Evolutionary conservation across 345 rosid species (phyloP), one percentile per base, ranked within the genome.

Genomic region (Trapa bicornis): DNA sequence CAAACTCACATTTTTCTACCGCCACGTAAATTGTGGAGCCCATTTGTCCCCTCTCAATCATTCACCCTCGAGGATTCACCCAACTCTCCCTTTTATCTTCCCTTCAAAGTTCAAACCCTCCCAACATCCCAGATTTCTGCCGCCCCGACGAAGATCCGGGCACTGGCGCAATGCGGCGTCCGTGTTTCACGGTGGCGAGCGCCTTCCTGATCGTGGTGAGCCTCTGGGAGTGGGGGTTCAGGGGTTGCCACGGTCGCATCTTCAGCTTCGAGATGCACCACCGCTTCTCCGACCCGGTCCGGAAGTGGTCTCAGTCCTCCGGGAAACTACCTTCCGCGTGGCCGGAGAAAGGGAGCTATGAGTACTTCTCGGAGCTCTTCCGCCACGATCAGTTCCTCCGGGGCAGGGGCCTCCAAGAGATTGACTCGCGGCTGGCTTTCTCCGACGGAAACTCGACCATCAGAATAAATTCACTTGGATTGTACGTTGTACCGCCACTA

Each of bases 251-350:
- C 72, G 86, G 85, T 70, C 78, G 77, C 70, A 80, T 92, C 85
- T 88, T 93, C 81, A 82, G 79, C 72, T 88, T 90, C 83, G 74
- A 85, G 80, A 87, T 88, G 97, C 96, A 87, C 73, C 92, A 84
- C 72, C 83, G 86, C 43, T 88, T 76, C 87, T 85, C 94, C 53
- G 89, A 86, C 13, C 71, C 67, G 5, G 78, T 85, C 75, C 83
- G 83, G 82, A 77, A 79, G 64, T 82, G 86, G 90, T 80, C 88
- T 37, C 45, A 67, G 42, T 70, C 78, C 48, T 64, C 80, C 5
- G 77, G 84, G 1, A 67, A 77, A 53, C 76, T 73, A 54, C 70
- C 75, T 67, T 80, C 29, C 7, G 68, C n/a, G 43, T 87, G 87
- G 79, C 96, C 96, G 0, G 69, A 63, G 29, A 86, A 84, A 38